phyloP scores from a whole-genome alignment of 345 rosid species.

The Pugionium cornutum region DNA sequence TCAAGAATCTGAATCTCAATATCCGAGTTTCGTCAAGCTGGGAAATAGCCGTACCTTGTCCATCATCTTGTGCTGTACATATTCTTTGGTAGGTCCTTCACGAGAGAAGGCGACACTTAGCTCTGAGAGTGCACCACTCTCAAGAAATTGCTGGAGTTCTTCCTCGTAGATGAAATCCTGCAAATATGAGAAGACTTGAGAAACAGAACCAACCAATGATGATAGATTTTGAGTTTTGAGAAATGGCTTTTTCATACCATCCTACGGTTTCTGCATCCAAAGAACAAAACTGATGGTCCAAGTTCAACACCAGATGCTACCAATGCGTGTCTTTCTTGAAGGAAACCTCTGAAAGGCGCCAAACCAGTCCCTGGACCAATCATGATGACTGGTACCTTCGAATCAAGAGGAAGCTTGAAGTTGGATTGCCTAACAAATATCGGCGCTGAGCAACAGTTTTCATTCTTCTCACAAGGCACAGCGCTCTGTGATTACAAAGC shows the following conservation, averaged over 20 bases:
- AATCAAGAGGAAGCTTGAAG: constrained; percentile 83
- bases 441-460: constrained; percentile 77
- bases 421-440: constrained; percentile 88
- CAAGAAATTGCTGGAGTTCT: constrained; percentile 68
- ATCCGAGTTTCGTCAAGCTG: neutral
- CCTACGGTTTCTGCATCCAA: constrained; percentile 91
- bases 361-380: constrained; percentile 97
- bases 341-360: constrained; percentile 99
- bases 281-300: constrained; percentile 79
- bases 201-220: neutral
- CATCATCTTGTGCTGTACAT: constrained; percentile 93
- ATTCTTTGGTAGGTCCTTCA: constrained; percentile 90
- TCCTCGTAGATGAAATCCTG: constrained; percentile 93
- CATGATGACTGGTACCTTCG: constrained; percentile 82
- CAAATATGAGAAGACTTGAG: constrained; percentile 15
- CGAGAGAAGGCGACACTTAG: constrained; percentile 85
- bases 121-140: constrained; percentile 82
- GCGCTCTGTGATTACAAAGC: constrained; percentile 51
- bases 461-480: constrained; percentile 66
- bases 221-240: constrained; percentile 11
- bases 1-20: constrained; percentile 1
- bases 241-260: constrained; percentile 56
- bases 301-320: constrained; percentile 76
- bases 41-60: constrained; percentile 51
- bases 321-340: constrained; percentile 84